Base-by-base conservation (phyloP, 2,329 filamentous ascomycete genomes). In the Alternaria novae-zelandiae region DNA sequence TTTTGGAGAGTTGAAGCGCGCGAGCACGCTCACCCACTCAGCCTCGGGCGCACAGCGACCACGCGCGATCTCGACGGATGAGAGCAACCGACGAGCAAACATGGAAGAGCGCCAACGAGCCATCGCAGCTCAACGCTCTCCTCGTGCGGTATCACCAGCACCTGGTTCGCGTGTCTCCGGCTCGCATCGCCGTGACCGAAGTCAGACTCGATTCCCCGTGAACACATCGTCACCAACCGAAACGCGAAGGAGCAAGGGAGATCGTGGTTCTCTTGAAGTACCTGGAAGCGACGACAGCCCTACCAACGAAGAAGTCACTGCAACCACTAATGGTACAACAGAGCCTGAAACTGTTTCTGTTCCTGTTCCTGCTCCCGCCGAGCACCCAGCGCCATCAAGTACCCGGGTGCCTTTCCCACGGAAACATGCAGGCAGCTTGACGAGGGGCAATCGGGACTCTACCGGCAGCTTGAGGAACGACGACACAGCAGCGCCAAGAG, bases 1-100 rank as follows among this genome's bases (percentile, higher is more conserved):
- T 76, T 99, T 99, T 80, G 92, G 91, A 68, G 96, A 97, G 79
- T 86, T 99, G 67, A 99, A 99, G 85, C 94, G 96, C 71, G 91
- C 94, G 78, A 93, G 91, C 46, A 91, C 67, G 83, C 85, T 92
- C 17, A 88, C 86, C 12, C 84, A 86, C 46, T 90, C 90, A 2
- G 82, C 83, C 44, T 83, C 85, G n/a, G 83, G 83, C 53, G 82
- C 81, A 67, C 86, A 85, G 70, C 89, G 93, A 45, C 91, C 92
- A 23, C 91, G 96, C 51, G 94, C 94, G 28, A 92, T 97, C 74
- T 96, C 93, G 78, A 97, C 94, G 1, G 94, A 99, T 77, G 96
- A 99, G 84, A 96, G 93, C 82, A 96, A 96, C 80, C 91, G 96
- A 64, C 93, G 94, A 74, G 93, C 93, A 47, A 90, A 97, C 70